Conservation (phyloP, 1,139 yeast species). For the Saccharomyces uvarum region DNA sequence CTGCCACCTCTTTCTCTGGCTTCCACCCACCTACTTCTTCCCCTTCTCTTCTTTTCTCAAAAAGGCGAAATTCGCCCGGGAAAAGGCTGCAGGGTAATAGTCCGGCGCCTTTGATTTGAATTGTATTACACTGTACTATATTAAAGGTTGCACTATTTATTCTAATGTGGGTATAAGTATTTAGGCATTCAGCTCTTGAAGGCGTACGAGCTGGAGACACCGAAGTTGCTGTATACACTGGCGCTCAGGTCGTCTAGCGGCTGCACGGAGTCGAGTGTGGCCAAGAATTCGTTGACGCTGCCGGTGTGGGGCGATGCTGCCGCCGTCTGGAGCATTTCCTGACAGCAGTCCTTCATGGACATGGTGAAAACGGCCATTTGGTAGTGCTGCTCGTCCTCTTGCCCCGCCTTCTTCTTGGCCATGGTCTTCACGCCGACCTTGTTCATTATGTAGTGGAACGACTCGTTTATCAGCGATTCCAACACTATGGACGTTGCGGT, state of each 20-base stretch:
- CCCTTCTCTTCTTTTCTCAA: slow-evolving; percentile 1
- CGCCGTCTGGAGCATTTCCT: slow-evolving; percentile 40
- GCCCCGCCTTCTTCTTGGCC: slow-evolving; percentile 17
- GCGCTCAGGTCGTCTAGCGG: slow-evolving; percentile 86
- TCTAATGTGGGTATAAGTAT: background rate
- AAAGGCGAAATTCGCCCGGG: background rate
- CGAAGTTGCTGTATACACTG: slow-evolving; percentile 80
- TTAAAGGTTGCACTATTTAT: background rate
- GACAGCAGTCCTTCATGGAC: slow-evolving; percentile 26
- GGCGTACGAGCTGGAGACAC: slow-evolving; percentile 19
- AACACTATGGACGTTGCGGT: slow-evolving; percentile 23
- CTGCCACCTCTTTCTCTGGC: background rate
- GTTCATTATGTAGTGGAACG: slow-evolving; percentile 24
- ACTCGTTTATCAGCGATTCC: slow-evolving; percentile 24
- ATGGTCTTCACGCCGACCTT: slow-evolving; percentile 4
- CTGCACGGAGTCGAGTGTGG: slow-evolving; percentile 46
- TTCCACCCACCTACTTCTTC: background rate
- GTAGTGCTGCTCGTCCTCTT: slow-evolving; percentile 10
- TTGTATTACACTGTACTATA: background rate
- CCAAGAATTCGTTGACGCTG: slow-evolving; percentile 21
- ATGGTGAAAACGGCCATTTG: slow-evolving; percentile 28
- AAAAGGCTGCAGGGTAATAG: background rate
- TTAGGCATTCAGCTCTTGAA: background rate
- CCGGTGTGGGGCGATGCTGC: slow-evolving; percentile 45
- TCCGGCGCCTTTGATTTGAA: too few species aligned